A percentile compares a stretch with the other conserved stretches of the same genome.
These are phyloP conservation scores for Cyclotella atomus DNA, from an alignment of 108 stramenopile genomes.

Conservation along the genomic window DNA sequence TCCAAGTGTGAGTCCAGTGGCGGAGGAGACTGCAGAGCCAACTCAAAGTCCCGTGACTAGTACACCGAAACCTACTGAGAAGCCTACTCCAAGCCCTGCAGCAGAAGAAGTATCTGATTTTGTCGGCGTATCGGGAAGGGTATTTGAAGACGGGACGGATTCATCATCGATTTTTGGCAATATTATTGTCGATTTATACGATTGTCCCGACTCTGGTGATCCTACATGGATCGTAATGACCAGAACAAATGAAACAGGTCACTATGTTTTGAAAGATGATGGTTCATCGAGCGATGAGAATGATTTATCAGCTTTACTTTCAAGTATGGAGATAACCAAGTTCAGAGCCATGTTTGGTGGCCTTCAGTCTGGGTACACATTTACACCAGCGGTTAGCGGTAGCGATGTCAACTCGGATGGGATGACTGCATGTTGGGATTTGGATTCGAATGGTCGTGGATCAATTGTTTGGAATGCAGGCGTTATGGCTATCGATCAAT, in stretches of 20 bases:
- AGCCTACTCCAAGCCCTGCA: no score
- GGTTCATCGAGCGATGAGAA: background rate
- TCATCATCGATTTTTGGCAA: constrained; percentile 3
- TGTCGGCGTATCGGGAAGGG: constrained; percentile 11
- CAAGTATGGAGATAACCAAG: background rate
- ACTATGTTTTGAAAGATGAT: constrained; percentile 18
- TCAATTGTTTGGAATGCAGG: constrained; percentile 47
- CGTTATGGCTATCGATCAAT: background rate
- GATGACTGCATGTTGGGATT: constrained; percentile 26
- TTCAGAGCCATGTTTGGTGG: constrained; percentile 26
- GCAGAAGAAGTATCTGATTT: background rate
- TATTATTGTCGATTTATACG: constrained; percentile 44
- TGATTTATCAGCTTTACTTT: constrained; percentile 16
- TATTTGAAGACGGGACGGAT: constrained; percentile 7
- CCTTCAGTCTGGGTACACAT: background rate
- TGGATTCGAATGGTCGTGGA: constrained; percentile 19
- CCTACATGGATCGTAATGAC: constrained; percentile 28
- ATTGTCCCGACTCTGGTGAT: constrained; percentile 15
- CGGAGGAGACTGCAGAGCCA: constrained; percentile 2
- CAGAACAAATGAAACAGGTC: constrained; percentile 24
- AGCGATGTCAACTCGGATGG: constrained; percentile 32
- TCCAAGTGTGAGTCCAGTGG: background rate
- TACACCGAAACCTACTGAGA: background rate
- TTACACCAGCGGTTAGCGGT: constrained; percentile 5
- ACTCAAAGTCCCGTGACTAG: background rate